Percentiles rank a stretch among this genome's conserved stretches.
These are phyloP conservation scores for Boletus tylopilopsis DNA, from an alignment of 768 basidiomycete genomes.

Conservation along the genomic window DNA sequence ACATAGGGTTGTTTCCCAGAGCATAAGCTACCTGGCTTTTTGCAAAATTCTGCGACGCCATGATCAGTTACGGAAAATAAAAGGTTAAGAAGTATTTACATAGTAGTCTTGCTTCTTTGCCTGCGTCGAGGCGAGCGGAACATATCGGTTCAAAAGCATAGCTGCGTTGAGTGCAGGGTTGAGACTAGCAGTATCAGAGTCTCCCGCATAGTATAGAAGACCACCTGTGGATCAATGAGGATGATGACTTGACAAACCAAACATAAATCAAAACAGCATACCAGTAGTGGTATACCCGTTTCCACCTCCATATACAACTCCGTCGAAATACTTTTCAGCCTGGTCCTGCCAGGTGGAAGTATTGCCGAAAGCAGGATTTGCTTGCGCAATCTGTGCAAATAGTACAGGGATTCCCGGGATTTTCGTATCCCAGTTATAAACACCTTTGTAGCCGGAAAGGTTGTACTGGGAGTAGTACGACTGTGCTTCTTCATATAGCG, in stretches of 20 bases:
- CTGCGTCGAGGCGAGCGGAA: conserved; percentile 61
- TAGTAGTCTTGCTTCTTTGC: conserved; percentile 58
- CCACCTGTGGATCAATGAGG: conserved; percentile 51
- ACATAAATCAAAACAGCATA: conserved; percentile 26
- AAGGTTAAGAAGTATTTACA: conserved; percentile 35
- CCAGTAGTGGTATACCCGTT: conserved; percentile 59
- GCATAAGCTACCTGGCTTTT: conserved; percentile 76
- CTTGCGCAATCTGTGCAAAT: conserved; percentile 67
- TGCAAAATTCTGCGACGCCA: conserved; percentile 55
- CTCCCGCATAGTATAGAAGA: conserved; percentile 75
- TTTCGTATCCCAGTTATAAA: conserved; percentile 91
- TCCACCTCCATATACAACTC: conserved; percentile 55
- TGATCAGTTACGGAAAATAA: conserved; percentile 3
- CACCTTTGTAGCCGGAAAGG: conserved; percentile 47
- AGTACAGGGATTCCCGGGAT: conserved; percentile 72
- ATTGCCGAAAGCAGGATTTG: conserved; percentile 54
- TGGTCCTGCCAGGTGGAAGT: conserved; percentile 62
- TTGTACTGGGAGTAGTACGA: conserved; percentile 54
- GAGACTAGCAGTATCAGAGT: conserved; percentile 74
- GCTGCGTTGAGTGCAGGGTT: conserved; percentile 88
- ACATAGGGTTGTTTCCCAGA: conserved; percentile 89
- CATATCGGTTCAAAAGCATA: conserved; percentile 77
- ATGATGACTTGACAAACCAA: background rate
- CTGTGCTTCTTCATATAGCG: conserved; percentile 60
- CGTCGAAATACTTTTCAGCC: conserved; percentile 76